A percentile compares a stretch with the other conserved stretches of the same genome.
phyloP scores from a whole-genome alignment of 2,329 filamentous ascomycete genomes.

The Pseudogymnoascus sp. region DNA sequence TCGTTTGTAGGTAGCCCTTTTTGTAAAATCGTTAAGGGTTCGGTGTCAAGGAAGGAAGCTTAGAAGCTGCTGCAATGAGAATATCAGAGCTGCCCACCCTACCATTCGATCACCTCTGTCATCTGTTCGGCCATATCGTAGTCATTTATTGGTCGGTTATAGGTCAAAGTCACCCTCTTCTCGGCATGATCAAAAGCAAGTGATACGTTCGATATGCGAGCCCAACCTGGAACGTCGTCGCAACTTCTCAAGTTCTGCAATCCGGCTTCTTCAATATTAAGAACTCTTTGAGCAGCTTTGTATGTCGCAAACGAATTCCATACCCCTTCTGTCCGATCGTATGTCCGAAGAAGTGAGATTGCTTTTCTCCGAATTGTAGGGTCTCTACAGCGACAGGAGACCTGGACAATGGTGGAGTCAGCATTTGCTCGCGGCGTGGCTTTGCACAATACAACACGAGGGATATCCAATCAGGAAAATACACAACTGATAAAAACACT shows the following conservation, averaged over 20 bases:
- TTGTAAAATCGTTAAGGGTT: not conserved
- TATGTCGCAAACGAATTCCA: slow-evolving; percentile 40
- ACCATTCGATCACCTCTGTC: not conserved
- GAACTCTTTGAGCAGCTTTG: not conserved
- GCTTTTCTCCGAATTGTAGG: slow-evolving; percentile 47
- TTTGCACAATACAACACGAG: not conserved
- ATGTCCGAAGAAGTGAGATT: slow-evolving; percentile 49
- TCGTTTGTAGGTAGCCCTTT: not conserved
- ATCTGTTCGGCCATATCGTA: not conserved
- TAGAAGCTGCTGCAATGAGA: not conserved
- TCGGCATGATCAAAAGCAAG: not conserved
- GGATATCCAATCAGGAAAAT: not conserved
- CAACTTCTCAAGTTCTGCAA: slow-evolving; percentile 12
- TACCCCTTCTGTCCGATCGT: slow-evolving; percentile 56
- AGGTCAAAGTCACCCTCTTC: not conserved
- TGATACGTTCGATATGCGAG: slow-evolving; percentile 1
- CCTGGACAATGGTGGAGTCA: slow-evolving; percentile 52
- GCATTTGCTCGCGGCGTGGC: slow-evolving; percentile 31
- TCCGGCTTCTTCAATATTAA: slow-evolving; percentile 2
- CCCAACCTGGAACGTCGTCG: slow-evolving; percentile 15
- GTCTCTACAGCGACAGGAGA: slow-evolving; percentile 55
- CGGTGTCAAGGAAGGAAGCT: not conserved
- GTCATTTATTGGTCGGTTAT: not conserved
- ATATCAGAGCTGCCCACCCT: not conserved
- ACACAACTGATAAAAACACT: not conserved